Percentiles rank a stretch among this genome's conserved stretches.
phyloP scores from a whole-genome alignment of 164 flowering plant species.

The Litsea cubeba region DNA sequence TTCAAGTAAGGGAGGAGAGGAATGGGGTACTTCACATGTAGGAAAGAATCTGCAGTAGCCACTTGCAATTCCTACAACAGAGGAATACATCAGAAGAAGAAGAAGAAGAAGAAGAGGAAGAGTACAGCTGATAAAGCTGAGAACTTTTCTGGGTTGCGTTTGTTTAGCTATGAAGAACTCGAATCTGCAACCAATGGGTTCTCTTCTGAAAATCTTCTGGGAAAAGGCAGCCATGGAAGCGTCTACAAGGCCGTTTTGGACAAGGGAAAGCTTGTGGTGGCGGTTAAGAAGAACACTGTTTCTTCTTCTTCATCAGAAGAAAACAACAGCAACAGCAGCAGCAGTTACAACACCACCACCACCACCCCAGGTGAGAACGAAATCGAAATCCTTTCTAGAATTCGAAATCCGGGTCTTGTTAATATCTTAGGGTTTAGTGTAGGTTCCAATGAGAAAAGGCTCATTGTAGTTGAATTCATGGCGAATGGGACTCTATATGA shows the following conservation, averaged over 20 bases:
- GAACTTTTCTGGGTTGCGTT: slow-evolving; percentile 36
- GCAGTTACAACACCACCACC: not conserved
- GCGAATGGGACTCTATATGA: slow-evolving; percentile 86
- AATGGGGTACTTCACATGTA: slow-evolving; percentile 85
- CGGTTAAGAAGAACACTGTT: slow-evolving; percentile 32
- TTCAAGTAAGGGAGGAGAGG: not conserved
- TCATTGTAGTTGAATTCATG: slow-evolving; percentile 90
- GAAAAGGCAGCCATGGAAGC: slow-evolving; percentile 81
- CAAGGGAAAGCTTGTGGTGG: slow-evolving; percentile 70
- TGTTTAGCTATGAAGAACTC: slow-evolving; percentile 72
- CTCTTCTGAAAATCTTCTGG: slow-evolving; percentile 64
- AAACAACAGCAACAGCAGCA: not conserved
- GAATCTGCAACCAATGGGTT: slow-evolving; percentile 79
- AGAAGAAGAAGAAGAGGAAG: slow-evolving; percentile 2
- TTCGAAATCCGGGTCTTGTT: slow-evolving; percentile 71
- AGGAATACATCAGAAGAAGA: not conserved
- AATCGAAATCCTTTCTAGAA: slow-evolving; percentile 66
- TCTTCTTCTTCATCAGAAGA: not conserved
- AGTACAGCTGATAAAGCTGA: not conserved
- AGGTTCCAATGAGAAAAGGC: slow-evolving; percentile 34
- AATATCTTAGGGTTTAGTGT: slow-evolving; percentile 71
- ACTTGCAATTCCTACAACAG: slow-evolving; percentile 25
- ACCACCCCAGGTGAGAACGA: slow-evolving; percentile 55
- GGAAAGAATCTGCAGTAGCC: slow-evolving; percentile 57
- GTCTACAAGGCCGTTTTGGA: slow-evolving; percentile 73